Evolutionary conservation across 768 basidiomycete genomes (phyloP).

Genomic region (Goffeauzyma gilvescens): DNA sequence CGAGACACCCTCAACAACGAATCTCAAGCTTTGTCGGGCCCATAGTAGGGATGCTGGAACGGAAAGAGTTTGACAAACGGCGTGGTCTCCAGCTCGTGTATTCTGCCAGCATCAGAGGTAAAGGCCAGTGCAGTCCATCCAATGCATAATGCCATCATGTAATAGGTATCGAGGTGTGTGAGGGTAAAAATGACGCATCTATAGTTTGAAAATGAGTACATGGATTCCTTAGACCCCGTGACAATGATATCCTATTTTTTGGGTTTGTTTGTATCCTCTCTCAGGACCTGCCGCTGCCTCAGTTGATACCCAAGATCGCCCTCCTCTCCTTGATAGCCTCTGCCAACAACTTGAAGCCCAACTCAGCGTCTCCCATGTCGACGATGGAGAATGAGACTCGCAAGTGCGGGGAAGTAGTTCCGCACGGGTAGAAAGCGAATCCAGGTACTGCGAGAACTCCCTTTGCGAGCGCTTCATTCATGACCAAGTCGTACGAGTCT

Average conservation of each 20-base stretch:
- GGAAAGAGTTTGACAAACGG: no score
- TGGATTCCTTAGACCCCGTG: no score
- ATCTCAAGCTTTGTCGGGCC: no score
- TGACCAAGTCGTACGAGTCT: constrained; percentile 57
- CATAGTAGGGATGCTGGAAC: no score
- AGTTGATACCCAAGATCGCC: constrained; percentile 9
- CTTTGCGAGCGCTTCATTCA: constrained; percentile 51
- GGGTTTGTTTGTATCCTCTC: constrained; percentile 8
- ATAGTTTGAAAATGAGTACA: no score
- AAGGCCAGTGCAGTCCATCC: no score
- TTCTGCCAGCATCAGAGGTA: no score
- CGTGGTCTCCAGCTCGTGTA: no score
- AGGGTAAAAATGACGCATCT: no score
- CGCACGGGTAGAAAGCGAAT: constrained; percentile 47
- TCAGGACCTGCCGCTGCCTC: neutral
- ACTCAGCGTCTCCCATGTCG: constrained; percentile 43
- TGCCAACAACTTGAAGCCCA: constrained; percentile 48
- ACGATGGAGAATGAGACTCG: constrained; percentile 56
- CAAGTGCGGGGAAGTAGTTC: constrained; percentile 53
- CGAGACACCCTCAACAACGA: no score
- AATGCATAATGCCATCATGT: no score
- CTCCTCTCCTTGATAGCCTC: constrained; percentile 32
- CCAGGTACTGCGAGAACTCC: constrained; percentile 85
- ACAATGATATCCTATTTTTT: constrained; percentile 8
- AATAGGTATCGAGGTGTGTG: no score